Base-by-base conservation (phyloP, 352 stramenopile species). In the Globisporangium cystogenes region DNA sequence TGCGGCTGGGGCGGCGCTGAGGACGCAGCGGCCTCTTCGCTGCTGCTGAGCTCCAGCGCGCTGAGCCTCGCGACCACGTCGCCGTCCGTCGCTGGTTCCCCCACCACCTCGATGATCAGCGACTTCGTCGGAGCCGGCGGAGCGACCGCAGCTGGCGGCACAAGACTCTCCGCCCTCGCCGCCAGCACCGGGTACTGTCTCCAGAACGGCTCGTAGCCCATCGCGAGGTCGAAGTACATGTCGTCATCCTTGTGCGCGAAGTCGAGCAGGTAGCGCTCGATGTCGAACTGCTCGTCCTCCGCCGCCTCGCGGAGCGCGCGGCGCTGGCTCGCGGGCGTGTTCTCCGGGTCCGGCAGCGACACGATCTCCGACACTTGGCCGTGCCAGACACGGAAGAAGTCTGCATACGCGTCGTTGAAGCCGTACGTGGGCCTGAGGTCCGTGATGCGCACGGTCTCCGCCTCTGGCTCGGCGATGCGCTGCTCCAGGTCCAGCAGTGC, bases 211-310 rank as follows among this genome's bases (percentile, higher is more conserved):
- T 77, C 63, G 65, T 91, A 97, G 0, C 59, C 44, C 74, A 99
- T 93, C 0, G 95, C 93, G 23, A 91, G 60, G 24, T 87, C 55
- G 45, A 94, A 98, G 49, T 99, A 87, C 60, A 96, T 91, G 68
- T 99, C 96, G 36, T 98, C 91, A 20, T 74, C 50, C 24, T 81
- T 74, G 43, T 97, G 82, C 26, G 90, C 65, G 46, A 95, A 93
- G 72, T 99, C 97, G 51, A 92, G 81, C 18, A 98, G 72, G 59
- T 99, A 99, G 29, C 96, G 86, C 60, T 98, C 96, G 10, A 86
- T 48, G 68, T 98, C 86, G 72, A 99, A 99, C 40, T 97, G 86
- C 35, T 81, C 54, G 48, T 98, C 74, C 69, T 99, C 97, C 3
- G 77, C 79, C 7, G 75, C 55, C 41, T 95, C 65, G 21, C 94